A percentile compares a stretch with the other conserved stretches of the same genome.
Conservation (phyloP, 345 rosid species). For the Populus davidiana region DNA sequence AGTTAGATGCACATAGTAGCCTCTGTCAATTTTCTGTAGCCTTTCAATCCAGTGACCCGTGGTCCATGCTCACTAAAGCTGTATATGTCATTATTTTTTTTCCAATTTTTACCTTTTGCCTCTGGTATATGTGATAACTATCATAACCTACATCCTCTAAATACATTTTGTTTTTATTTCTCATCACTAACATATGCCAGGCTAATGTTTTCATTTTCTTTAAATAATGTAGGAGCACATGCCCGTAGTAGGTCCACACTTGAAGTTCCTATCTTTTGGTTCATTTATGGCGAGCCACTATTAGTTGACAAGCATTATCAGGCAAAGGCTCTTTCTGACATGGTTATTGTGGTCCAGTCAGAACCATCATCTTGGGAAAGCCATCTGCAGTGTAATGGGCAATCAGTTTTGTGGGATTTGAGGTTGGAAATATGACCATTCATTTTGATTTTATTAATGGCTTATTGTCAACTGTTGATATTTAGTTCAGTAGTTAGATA, state of each 20-base stretch:
- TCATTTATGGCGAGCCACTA: slow-evolving; percentile 76
- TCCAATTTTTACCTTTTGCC: neutral
- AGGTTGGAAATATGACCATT: slow-evolving; percentile 44
- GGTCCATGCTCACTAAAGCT: neutral
- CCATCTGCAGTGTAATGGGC: slow-evolving; percentile 94
- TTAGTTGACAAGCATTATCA: slow-evolving; percentile 92
- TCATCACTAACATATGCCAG: neutral
- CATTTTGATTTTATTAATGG: neutral
- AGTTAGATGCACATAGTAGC: neutral
- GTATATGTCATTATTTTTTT: neutral
- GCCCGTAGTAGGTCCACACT: slow-evolving; percentile 89
- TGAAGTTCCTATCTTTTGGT: slow-evolving; percentile 98
- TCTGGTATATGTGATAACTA: neutral
- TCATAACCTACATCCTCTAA: neutral
- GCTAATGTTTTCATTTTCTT: neutral
- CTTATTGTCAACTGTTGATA: slow-evolving; percentile 1
- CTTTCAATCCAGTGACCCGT: neutral
- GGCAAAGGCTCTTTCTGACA: slow-evolving; percentile 91
- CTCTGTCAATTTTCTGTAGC: neutral
- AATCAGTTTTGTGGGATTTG: slow-evolving; percentile 85
- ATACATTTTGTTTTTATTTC: neutral
- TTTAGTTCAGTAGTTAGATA: neutral
- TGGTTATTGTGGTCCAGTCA: slow-evolving; percentile 92
- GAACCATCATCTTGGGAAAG: slow-evolving; percentile 94
- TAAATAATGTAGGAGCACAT: slow-evolving; percentile 67